Base-by-base conservation (phyloP, 2,329 filamentous ascomycete species). In the Trichoderma guizhouense region DNA sequence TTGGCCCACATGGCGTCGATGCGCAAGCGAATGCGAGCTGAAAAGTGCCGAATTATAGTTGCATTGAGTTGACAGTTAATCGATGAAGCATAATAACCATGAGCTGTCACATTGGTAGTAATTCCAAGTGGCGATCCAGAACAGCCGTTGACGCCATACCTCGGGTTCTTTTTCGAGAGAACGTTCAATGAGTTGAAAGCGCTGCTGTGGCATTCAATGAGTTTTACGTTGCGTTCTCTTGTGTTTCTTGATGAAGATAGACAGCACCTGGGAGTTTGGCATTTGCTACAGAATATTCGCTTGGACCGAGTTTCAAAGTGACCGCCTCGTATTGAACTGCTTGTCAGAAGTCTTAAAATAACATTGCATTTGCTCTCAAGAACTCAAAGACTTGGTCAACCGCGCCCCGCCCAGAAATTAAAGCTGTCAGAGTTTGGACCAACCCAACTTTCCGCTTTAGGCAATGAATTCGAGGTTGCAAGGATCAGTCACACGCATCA, bases 11-110 rank as follows among this genome's bases (percentile, higher is more conserved):
- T 70, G 58, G 60, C 68, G 30, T 51, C 68, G 24, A 47, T 61
- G 30, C 51, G n/a, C 60, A 70, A 70, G 60, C 68, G 68, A 70
- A 70, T 70, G 68, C 68, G 68, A 70, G 14, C 18, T 62, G 24
- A 26, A n/a, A 24, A 5, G 9, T 18, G 58, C 58, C 15, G 36
- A 60, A 26, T 24, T 15, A 26, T 69, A 39, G 36, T 39, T 39
- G 0, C 34, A 11, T 28, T 26, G 3, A 21, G 32, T 60, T 21
- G 55, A 6, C 55, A 21, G 9, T 5, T 21, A 9, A 15, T 36
- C 30, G 15, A 36, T 34, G 30, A 8, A 57, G 12, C 43, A 21
- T n/a, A 47, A 51, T 39, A 43, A 2, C 36, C 24, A 6, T 12
- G 21, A 24, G 34, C 15, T 62, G 12, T 62, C 26, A 47, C 34